Evolutionary conservation across 2,329 filamentous ascomycete genomes (phyloP), one percentile per base, ranked within the genome.

Genomic region (Lasiodiplodia sp.): DNA sequence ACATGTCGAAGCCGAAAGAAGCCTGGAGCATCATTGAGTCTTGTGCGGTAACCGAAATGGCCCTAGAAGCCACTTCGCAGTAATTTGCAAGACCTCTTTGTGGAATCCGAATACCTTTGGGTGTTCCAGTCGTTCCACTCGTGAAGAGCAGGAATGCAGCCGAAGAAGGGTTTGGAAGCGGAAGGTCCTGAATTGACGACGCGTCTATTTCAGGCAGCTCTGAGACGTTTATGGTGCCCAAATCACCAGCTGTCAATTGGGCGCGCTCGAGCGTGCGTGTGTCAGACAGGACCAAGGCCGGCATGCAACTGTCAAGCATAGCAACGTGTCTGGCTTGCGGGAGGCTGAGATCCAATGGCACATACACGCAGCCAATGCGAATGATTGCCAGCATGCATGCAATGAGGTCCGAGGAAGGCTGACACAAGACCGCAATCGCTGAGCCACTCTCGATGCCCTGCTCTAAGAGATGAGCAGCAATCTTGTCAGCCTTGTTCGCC

Each of bases 1-100:
- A 79, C 16, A 78, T 74, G 70, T 83, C 81, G 64, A 84, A 83
- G 4, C 77, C 79, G 57, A 80, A 79, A 0, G 79, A 72, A 0
- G 77, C 75, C 68, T 82, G 82, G 57, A 84, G 81, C 12, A 90
- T 81, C 4, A 88, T 85, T 3, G 88, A 82, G 16, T 86, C 87
- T 14, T 37, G 8, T 21, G 14, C 10, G 4, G 3, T 11, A 14
- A 23, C 16, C 1, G 40, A n/a, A 51, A 12, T 34, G 2, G 31
- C n/a, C 3, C 1, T 75, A 76, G 5, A 72, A 79, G n/a, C 56
- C 4, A 18, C 14, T 25, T 18, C 56, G 21, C n/a, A 25, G 37
- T n/a, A 6, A 86, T 86, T 53, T 58, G 2, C 47, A 47, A 28
- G 34, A 11, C 18, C 58, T 73, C 75, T 2, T 40, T 66, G 4